Base-by-base conservation (phyloP, 139 green algal species). In the Coccomyxa sp. region DNA sequence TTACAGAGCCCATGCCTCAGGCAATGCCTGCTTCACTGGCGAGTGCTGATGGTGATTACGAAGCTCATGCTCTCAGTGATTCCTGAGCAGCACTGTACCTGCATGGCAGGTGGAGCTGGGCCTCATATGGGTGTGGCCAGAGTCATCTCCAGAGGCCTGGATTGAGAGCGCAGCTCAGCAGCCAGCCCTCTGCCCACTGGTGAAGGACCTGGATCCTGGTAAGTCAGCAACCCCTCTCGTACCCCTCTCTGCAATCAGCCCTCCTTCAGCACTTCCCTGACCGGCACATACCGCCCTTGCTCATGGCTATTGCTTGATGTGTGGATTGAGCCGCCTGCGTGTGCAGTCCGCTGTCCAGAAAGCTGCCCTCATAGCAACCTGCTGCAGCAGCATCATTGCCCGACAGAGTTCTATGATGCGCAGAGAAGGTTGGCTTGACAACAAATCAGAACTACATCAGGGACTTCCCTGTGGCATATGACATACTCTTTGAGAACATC, bases 111-210 rank as follows among this genome's bases (percentile, higher is more conserved):
- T 76, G 33, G 33, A n/a, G 18, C 55, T 73, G 16, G 70, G 70
- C 6, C 29, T 84, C 40, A 12, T 84, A 14, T 84, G 77, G 73
- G 71, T 84, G 14, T 84, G 80, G 80, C 64, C 44, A 37, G 72
- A 76, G 8, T 64, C 58, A 14, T 73, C 58, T 2, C 79, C 73
- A 36, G 34, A 75, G 12, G 58, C 79, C 22, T 76, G 73, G 22
- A 73, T 83, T 35, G 73, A 83, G 24, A 77, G 73, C 27, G 39
- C 79, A 24, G 64, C 79, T 38, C 39, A 24, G 1, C 31, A 70
- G 41, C 22, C 50, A 18, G 44, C 74, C 44, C 10, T 78, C 29
- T 37, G 31, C 44, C 38, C 34, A 29, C 27, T 16, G 0, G 39
- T 77, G 0, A 77, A 35, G 27, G 36, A 41, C 33, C 2, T 75